phyloP scores from a whole-genome alignment of 2,329 filamentous ascomycete genomes.

The Dactylellina sp. region DNA sequence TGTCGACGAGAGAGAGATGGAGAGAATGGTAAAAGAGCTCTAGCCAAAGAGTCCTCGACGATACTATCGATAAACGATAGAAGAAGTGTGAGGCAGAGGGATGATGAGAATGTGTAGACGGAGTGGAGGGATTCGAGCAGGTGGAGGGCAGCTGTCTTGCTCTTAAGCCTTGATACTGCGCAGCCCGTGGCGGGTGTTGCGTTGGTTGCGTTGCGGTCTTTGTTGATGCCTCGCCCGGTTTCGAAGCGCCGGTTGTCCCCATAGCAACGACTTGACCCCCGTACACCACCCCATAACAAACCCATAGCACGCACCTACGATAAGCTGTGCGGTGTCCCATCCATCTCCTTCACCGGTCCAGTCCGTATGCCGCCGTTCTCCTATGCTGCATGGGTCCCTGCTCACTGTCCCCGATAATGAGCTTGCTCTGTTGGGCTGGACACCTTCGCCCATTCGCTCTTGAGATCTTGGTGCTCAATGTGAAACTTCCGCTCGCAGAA shows the following conservation, averaged over 20 bases:
- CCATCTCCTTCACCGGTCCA: no score
- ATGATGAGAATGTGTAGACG: constrained; percentile 43
- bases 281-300: no score
- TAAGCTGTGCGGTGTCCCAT: constrained; percentile 31
- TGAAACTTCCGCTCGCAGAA: constrained; percentile 54
- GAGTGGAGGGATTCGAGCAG: constrained; percentile 25
- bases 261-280: no score
- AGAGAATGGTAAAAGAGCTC: constrained; percentile 14
- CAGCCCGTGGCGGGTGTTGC: constrained; percentile 5
- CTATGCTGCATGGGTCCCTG: no score
- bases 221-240: constrained; percentile 38
- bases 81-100: neutral
- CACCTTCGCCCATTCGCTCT: constrained; percentile 1
- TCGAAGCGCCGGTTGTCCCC: constrained; percentile 55
- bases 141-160: constrained; percentile 40
- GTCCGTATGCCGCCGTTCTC: no score
- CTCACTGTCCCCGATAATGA: no score
- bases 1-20: neutral
- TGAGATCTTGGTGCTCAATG: constrained; percentile 31
- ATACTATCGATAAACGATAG: constrained; percentile 20
- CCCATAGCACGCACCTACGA: constrained; percentile 4
- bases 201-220: constrained; percentile 25
- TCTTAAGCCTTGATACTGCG: constrained; percentile 24
- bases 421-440: no score
- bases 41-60: constrained; percentile 37